Evolutionary conservation across 2,329 filamentous ascomycete species (phyloP).

Genomic region (Aphanoascus verrucosus): DNA sequence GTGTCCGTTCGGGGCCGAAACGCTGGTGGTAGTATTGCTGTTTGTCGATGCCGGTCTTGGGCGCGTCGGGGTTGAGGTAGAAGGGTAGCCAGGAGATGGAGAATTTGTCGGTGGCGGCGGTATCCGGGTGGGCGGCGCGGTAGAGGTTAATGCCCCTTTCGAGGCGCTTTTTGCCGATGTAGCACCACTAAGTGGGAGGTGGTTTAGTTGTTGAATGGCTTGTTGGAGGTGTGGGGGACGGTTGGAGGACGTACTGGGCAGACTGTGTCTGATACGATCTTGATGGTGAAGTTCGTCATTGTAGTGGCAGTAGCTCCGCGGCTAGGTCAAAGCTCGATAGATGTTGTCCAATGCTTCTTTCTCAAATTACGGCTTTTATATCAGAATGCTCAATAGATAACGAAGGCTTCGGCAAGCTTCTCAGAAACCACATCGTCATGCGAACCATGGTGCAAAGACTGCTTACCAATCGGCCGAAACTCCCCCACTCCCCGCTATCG

Average conservation of each 20-base stretch:
- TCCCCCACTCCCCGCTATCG: background rate
- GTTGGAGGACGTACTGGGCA: slow-evolving; percentile 45
- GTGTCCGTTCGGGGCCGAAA: slow-evolving; percentile 52
- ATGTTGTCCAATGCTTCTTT: too few species aligned
- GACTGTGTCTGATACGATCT: slow-evolving; percentile 69
- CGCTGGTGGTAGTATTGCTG: slow-evolving; percentile 49
- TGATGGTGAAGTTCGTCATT: slow-evolving; percentile 68
- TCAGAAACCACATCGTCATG: background rate
- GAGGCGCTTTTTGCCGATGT: slow-evolving; percentile 67
- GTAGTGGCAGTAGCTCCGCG: background rate
- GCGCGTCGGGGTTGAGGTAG: slow-evolving; percentile 61
- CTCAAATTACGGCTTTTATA: too few species aligned
- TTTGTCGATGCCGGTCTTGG: slow-evolving; percentile 44
- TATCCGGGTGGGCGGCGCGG: slow-evolving; percentile 48
- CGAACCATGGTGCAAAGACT: background rate
- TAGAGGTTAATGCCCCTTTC: slow-evolving; percentile 60
- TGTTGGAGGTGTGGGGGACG: background rate
- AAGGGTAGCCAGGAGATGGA: slow-evolving; percentile 65
- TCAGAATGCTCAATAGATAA: too few species aligned
- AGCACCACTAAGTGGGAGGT: slow-evolving; percentile 46
- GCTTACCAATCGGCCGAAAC: slow-evolving; percentile 1
- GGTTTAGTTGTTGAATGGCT: too few species aligned
- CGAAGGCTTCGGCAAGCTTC: too few species aligned
- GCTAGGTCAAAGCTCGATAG: too few species aligned
- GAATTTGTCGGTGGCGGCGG: slow-evolving; percentile 61